Conservation (phyloP, 73 alveolate genomes). For the Paramecium octaurelia region DNA sequence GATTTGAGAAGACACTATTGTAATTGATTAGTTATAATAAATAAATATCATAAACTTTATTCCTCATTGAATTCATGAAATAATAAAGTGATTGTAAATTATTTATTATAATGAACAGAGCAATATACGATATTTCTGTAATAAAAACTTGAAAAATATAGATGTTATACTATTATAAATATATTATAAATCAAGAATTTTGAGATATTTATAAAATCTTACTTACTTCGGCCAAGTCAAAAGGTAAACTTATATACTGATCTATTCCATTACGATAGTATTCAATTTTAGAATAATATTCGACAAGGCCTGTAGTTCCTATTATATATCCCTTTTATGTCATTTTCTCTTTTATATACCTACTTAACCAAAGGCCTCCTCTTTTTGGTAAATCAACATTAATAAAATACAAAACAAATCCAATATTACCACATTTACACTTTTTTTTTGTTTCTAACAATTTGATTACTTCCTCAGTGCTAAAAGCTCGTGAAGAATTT, state of each 20-base stretch:
- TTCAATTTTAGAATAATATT: slow-evolving; percentile 10
- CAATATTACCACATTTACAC: slow-evolving; percentile 41
- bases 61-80: too few relatives aligned
- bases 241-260: slow-evolving; percentile 39
- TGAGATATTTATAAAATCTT: background rate
- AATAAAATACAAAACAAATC: slow-evolving; percentile 35
- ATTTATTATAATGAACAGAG: too few relatives aligned
- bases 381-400: slow-evolving; percentile 38
- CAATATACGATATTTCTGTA: too few relatives aligned
- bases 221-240: slow-evolving; percentile 10
- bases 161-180: background rate
- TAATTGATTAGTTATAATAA: background rate
- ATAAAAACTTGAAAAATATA: too few relatives aligned
- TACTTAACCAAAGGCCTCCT: slow-evolving; percentile 35
- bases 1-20: slow-evolving; percentile 60
- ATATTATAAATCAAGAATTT: background rate
- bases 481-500: background rate
- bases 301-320: slow-evolving; percentile 23
- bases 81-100: too few relatives aligned
- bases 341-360: slow-evolving; percentile 15
- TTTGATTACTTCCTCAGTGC: slow-evolving; percentile 14
- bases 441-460: background rate
- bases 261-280: slow-evolving; percentile 41
- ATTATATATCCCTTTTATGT: background rate
- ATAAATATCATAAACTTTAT: background rate